Evolutionary conservation across 176 grass and related monocot species (phyloP), one percentile per base, ranked within the genome.

Genomic region (Metroxylon sagu): DNA sequence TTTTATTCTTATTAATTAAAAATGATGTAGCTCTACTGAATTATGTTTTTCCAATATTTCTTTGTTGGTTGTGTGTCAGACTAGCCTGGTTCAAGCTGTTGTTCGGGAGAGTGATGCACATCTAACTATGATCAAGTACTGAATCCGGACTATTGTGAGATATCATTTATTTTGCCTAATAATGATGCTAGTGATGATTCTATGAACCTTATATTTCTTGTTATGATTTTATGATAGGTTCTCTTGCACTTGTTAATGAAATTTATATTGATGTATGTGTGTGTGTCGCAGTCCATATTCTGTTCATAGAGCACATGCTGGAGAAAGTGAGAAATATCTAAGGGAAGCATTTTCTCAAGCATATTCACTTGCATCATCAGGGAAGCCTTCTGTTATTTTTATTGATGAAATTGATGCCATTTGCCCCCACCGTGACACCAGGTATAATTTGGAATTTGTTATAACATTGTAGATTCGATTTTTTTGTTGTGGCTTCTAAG

Each of bases 351-450:
- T 91, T 66, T 53, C 80, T 51, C 74, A 90, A 80, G 87, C 86
- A 6, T 77, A 87, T 63, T 80, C 69, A 25, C 69, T 80, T 31
- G 87, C 87, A 56, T 75, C 77, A 25, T 73, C 12, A 43, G 92
- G 87, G 16, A 97, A 81, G 59, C 83, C 92, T 58, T 80, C 80
- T 54, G 70, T 97, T 18, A 76, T 91, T 70, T 97, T 97, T 64
- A 91, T 97, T 4, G 87, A 91, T 73, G 80, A 97, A 85, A 56
- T 97, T 71, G 86, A 96, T 77, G 78, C 80, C 60, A 89, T 96
- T 71, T 96, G 91, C 28, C 91, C 91, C 66, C 83, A 71, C 0
- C 83, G 92, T 26, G 29, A 65, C 51, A 68, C 29, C 27, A 91
- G 76, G 92, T 82, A 80, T 64, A 66, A 48, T 61, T 77, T 4